Base-by-base conservation (phyloP, 441 rosid species). In the Bocquillonia castaneifolia region DNA sequence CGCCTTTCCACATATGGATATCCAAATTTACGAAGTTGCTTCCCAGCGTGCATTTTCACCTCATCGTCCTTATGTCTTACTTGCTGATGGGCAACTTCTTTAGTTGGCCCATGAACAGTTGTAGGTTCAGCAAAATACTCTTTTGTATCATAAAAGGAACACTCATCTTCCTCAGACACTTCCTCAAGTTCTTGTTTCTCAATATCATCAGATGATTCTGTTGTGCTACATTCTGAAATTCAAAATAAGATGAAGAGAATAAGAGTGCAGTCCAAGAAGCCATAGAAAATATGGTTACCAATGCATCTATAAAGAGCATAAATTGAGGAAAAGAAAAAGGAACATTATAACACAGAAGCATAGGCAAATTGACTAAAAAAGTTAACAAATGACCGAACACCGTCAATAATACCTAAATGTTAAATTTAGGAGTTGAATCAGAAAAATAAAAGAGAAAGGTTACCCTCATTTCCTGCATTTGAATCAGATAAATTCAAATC, bases 111-210 rank as follows among this genome's bases (percentile, higher is more conserved):
- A 76, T 42, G 59, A 76, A 59, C 69, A 74, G 56, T 67, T 73
- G 75, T 73, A 22, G 80, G 68, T 66, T 91, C 91, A 29, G 74
- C 55, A 79, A 93, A 88, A 78, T 69, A 80, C 62, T 93, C 98
- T 70, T 73, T 78, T 44, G 97, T 80, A 70, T 91, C 98, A 76
- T 80, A 86, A 75, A 84, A 93, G 62, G 77, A 84, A 57, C 79
- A 64, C 66, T 81, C 89, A 63, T 89, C 98, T 72, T 85, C 96
- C 75, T 89, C 92, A 25, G 91, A 87, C 31, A 75, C 85, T 54
- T 84, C 92, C 74, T 85, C 93, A 72, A 84, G 80, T 80, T 89
- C 97, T 80, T 82, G 97, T 73, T 88, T 91, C 83, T 89, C 96
- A 76, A 83, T 74, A 69, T 80, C 97, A 79, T 88, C 97, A 71